Evolutionary conservation across 2,329 filamentous ascomycete species (phyloP).

Genomic region (Aureobasidium sp.): DNA sequence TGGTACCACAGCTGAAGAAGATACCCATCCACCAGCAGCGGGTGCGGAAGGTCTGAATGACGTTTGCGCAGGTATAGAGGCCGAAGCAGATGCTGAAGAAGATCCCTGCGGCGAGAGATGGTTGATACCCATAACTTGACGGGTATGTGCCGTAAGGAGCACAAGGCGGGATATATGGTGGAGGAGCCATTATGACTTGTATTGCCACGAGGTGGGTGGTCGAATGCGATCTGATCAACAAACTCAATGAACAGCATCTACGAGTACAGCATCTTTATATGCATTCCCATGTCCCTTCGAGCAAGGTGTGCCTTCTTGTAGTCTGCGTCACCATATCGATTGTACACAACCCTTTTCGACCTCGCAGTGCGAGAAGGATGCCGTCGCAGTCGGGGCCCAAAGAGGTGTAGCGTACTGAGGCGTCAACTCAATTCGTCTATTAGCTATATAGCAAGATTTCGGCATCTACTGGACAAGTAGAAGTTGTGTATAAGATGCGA

Average conservation of each 20-base stretch:
- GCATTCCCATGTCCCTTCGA: background rate
- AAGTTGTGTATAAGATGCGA: background rate
- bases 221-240: no score
- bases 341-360: background rate
- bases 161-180: background rate
- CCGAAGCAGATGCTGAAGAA: slow-evolving; percentile 4
- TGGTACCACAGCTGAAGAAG: background rate
- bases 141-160: background rate
- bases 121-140: slow-evolving; percentile 2
- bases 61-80: background rate
- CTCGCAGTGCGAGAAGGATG: slow-evolving; percentile 9
- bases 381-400: background rate
- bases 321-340: background rate
- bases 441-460: background rate
- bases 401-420: background rate
- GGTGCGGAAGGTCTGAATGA: background rate
- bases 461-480: no score
- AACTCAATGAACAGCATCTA: background rate
- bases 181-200: background rate
- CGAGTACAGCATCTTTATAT: background rate
- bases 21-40: slow-evolving; percentile 6
- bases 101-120: background rate
- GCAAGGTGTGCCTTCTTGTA: background rate
- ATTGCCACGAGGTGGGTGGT: background rate
- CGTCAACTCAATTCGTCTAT: background rate